These are phyloP conservation scores for Raphanus raphanistrum DNA, from an alignment of 345 rosid species.

Conservation along the genomic window DNA sequence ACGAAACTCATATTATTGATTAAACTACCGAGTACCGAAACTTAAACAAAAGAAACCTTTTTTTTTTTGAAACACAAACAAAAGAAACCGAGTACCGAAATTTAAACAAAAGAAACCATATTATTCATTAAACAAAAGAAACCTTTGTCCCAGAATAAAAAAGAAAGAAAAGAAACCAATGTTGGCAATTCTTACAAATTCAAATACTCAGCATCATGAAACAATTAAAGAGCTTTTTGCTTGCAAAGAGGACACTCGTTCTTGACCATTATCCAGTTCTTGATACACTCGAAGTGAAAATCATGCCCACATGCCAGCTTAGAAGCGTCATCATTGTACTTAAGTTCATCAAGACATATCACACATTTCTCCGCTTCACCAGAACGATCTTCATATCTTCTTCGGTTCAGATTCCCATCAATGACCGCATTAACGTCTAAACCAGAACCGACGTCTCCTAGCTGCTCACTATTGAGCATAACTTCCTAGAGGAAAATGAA, in stretches of 20 bases:
- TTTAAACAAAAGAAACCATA: background rate
- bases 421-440: background rate
- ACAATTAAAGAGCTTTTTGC: slow-evolving; percentile 1
- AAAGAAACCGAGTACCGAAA: no score
- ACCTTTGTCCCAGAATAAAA: no score
- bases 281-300: slow-evolving; percentile 28
- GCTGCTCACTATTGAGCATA: background rate
- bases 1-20: background rate
- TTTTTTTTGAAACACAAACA: no score
- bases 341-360: background rate
- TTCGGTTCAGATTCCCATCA: background rate
- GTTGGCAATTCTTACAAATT: background rate
- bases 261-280: slow-evolving; percentile 14
- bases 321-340: slow-evolving; percentile 12
- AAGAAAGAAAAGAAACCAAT: background rate
- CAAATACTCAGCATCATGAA: background rate
- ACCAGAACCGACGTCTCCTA: background rate
- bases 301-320: slow-evolving; percentile 29
- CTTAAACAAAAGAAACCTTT: background rate
- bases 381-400: background rate
- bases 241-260: slow-evolving; percentile 36
- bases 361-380: background rate
- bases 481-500: background rate
- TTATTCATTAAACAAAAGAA: background rate
- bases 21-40: no score